Evolutionary conservation across 2,329 filamentous ascomycete genomes (phyloP), one percentile per base, ranked within the genome.

Genomic region (Sporothrix brasiliensis): DNA sequence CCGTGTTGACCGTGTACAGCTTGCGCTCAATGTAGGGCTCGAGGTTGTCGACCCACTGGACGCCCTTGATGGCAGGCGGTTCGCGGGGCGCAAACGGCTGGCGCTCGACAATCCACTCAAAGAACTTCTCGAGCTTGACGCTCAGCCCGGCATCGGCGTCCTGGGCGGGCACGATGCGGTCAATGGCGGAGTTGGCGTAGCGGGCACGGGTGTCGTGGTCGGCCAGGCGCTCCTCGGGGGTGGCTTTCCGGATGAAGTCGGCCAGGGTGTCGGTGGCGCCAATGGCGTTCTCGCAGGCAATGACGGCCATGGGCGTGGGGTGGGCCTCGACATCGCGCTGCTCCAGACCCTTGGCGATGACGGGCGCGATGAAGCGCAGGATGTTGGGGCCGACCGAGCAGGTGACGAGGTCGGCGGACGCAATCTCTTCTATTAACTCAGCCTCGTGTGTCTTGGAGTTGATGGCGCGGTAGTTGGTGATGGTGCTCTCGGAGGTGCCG

Each of bases 1-100:
- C 92, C 27, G 95, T 99, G 88, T 99, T 99, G 87, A 99, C 94
- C 27, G 95, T 99, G 86, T 94, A 99, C 74, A 99, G 90, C 88
- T 99, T 99, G 81, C 95, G 94, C 89, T 99, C 95, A 77, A 99
- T 98, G 84, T 94, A 99, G 71, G 95, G 95, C 78, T 90, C 87
- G 41, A 99, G 88, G 82, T 98, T 87, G 74, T 93, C 89, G 72
- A 98, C 95, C 89, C 92, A 97, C 83, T 97, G 92, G 79, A 98
- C 90, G 72, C 94, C 94, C 75, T 95, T 81, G 77, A 99, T 94
- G 21, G 87, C 82, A 6, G 93, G 94, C 75, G 88, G 86, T 69
- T 86, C 85, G 73, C 86, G 83, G 73, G 90, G 87, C 74, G 89
- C 86, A 81, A 98, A 97, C 2, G 94, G 94, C 58, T 88, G 91